Base-by-base conservation (phyloP, 176 grass and related monocot genomes). In the Alopecurus myosuroides region DNA sequence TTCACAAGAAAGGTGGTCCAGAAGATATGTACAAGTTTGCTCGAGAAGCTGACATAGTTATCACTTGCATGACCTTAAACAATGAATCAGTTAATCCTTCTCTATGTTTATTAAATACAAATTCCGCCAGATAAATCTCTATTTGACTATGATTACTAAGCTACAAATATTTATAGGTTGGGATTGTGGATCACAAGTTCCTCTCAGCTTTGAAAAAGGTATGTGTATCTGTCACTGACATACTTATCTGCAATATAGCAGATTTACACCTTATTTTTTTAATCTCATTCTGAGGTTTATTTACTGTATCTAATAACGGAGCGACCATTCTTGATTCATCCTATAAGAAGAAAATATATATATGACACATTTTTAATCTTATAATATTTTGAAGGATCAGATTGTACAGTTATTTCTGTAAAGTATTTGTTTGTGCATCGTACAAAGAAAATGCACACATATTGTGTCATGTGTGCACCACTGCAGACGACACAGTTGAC, bases 151-250 rank as follows among this genome's bases (percentile, higher is more conserved):
- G 30, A 50, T 81, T 53, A 77, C 49, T 10, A 76, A 79, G 36
- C 48, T 28, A 89, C 89, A 11, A 71, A 82, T 72, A 60, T 77
- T 94, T 92, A 78, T 70, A 98, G 96, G 78, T 85, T 78, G 91
- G 91, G 61, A 94, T 94, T 52, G 88, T 98, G 60, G 86, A 90
- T 81, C 53, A 82, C 19, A 98, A 87, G 86, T 98, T 98, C 35
- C 57, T 98, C 11, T 94, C 96, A 46, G 84, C 87, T 40, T 90
- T 95, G 96, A 95, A 88, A 92, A 95, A 94, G 88, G 96, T 95
- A 71, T 15, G 60, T 42, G 74, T 57, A 64, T 78, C 78, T 83
- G 19, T 85, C 81, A 42, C 18, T 41, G 18, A 17, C 42, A 85
- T 76, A 61, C 71, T 61, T 36, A 34, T 84, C 19, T 61, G 5